These are phyloP conservation scores for Saccharomyces hybrid DNA, from an alignment of 1,139 yeast species.

Conservation along the genomic window DNA sequence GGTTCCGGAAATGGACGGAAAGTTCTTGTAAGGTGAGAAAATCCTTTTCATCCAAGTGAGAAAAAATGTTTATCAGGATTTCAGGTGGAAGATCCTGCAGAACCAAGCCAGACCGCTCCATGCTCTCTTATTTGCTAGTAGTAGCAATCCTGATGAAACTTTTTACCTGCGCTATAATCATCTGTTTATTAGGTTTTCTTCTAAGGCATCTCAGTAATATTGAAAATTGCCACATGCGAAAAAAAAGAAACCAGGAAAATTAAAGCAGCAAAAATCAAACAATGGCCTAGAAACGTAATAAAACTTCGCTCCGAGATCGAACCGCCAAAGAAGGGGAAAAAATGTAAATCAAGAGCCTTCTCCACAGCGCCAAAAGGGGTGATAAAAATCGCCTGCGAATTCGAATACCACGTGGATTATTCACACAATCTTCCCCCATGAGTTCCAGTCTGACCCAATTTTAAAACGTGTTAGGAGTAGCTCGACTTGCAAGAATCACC, in stretches of 20 bases:
- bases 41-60: constrained; percentile 50
- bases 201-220: neutral
- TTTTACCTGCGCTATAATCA: neutral
- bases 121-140: neutral
- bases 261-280: neutral
- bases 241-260: neutral
- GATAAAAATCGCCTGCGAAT: neutral
- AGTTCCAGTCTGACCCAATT: too few species aligned
- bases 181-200: neutral
- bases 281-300: neutral
- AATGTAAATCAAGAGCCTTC: neutral
- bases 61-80: constrained; percentile 47
- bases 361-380: neutral
- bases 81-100: constrained; percentile 47
- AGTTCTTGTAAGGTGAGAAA: constrained; percentile 45
- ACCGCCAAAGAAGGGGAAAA: neutral
- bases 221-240: neutral
- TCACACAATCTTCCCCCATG: too few species aligned
- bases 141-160: neutral
- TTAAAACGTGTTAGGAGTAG: too few species aligned
- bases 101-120: neutral
- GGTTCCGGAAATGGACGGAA: constrained; percentile 45
- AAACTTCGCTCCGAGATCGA: neutral
- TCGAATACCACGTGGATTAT: too few species aligned
- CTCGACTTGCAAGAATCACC: neutral